Evolutionary conservation across 805 yeast genomes (phyloP), one percentile per base, ranked within the genome.

Genomic region (Candida coquimbonensis): DNA sequence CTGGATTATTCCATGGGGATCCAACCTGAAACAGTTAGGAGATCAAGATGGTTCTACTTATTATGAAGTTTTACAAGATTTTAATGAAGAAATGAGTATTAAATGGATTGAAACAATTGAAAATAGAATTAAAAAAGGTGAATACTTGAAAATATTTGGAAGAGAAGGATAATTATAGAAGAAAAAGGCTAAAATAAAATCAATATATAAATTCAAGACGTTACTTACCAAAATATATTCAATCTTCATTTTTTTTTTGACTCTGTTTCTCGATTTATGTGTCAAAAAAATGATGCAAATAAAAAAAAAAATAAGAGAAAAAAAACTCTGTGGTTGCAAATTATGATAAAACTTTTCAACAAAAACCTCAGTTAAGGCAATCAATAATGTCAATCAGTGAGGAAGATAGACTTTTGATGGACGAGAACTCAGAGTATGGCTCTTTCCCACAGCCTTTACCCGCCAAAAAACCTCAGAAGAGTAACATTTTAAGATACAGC

Each of bases 1-100:
- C 21, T 66, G 69, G 70, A 16, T 65, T 4, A 16, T 64, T 4
- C 69, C 69, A 3, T 38, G 52, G 41, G 56, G 56, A 3, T 38
- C 57, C 1, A 42, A 40, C 17, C 42, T 55, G 8, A 27, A 32
- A 11, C 32, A 49, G 14, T 16, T 37, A 1, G 44, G 50, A 8
- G 29, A 42, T 19, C 37, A 39, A 12, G 21, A 42, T 4, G 36
- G 38, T 6, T 47, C 43, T 3, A 45, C 49, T 9, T 52, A 50
- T 19, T 45, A 50, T 3, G 45, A 42, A 4, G 47, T 58, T 5
- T 44, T 65, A 3, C 63, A 61, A 1, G 62, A 53, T 9, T 70
- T 67, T 42, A 40, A 49, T 9, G 60, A 61, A 14, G 16, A 44
- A 37, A 44, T 64, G 3, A 49, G 66, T 11, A 51, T 51, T 2